Conservation (phyloP, 495 filamentous ascomycete genomes). For the Neurospora tetrasperma region DNA sequence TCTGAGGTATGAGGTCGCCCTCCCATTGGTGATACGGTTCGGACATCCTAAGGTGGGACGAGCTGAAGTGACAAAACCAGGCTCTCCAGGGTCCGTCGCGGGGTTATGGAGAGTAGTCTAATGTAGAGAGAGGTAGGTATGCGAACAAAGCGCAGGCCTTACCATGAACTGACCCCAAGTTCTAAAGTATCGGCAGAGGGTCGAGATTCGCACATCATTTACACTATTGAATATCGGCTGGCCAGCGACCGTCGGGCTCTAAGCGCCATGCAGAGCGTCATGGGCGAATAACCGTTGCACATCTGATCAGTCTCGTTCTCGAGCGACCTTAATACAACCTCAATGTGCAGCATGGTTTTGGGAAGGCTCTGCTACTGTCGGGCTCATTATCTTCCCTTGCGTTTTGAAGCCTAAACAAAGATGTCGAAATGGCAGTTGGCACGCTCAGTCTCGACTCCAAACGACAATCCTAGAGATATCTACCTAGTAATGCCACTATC, state of each 20-base stretch:
- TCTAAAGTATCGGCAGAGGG: neutral
- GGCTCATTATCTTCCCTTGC: neutral
- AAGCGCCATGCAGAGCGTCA: neutral
- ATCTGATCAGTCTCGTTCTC: neutral
- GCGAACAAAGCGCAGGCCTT: neutral
- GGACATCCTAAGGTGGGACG: neutral
- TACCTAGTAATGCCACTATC: neutral
- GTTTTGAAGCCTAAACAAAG: neutral
- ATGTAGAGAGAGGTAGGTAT: neutral
- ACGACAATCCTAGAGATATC: neutral
- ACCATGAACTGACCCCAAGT: neutral
- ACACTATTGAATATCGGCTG: neutral
- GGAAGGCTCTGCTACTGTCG: neutral
- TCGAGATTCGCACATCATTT: neutral
- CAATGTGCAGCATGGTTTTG: neutral
- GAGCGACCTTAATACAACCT: neutral
- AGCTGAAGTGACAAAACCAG: neutral
- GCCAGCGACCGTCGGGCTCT: neutral
- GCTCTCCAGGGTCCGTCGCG: neutral
- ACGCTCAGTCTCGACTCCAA: neutral
- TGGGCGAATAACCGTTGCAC: neutral
- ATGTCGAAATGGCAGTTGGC: neutral
- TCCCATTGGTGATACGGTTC: neutral
- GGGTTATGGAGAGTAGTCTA: neutral
- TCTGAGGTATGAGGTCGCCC: neutral